Percentiles rank a stretch among this genome's conserved stretches.
Evolutionary conservation across 2,329 filamentous ascomycete species (phyloP).

Genomic region (Knoxdaviesia capensis): DNA sequence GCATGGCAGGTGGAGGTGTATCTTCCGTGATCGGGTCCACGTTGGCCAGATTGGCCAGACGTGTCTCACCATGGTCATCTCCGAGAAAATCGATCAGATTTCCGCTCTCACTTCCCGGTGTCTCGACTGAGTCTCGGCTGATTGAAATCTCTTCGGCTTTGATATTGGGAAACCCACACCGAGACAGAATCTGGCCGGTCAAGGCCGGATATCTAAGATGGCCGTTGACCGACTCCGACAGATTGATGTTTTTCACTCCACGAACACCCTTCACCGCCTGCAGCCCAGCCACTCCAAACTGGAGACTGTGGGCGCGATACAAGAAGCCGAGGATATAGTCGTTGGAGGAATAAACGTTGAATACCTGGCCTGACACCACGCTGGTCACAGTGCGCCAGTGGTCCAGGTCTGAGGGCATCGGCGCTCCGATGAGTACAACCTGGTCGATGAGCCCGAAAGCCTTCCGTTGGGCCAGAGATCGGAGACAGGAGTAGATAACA

Average conservation of each 20-base stretch:
- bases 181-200: constrained; percentile 27
- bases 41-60: too few relatives aligned
- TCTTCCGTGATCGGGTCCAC: too few relatives aligned
- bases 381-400: constrained; percentile 62
- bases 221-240: constrained; percentile 30
- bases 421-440: constrained; percentile 65
- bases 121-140: too few relatives aligned
- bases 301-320: constrained; percentile 66
- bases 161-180: constrained; percentile 29
- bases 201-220: constrained; percentile 31
- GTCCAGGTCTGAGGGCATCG: constrained; percentile 47
- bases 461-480: constrained; percentile 52
- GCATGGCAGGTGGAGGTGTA: too few relatives aligned
- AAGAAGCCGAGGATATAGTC: constrained; percentile 77
- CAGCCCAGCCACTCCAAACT: constrained; percentile 67
- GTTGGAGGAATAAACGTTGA: constrained; percentile 77
- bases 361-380: constrained; percentile 61
- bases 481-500: constrained; percentile 66
- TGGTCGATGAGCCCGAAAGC: constrained; percentile 74
- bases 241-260: constrained; percentile 38
- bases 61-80: too few relatives aligned
- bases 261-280: constrained; percentile 49
- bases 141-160: constrained; percentile 13
- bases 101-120: too few relatives aligned
- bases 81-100: too few relatives aligned